A percentile compares a stretch with the other conserved stretches of the same genome.
These are phyloP conservation scores for Berberis thunbergii DNA, from an alignment of 164 flowering plant species.

Conservation along the genomic window DNA sequence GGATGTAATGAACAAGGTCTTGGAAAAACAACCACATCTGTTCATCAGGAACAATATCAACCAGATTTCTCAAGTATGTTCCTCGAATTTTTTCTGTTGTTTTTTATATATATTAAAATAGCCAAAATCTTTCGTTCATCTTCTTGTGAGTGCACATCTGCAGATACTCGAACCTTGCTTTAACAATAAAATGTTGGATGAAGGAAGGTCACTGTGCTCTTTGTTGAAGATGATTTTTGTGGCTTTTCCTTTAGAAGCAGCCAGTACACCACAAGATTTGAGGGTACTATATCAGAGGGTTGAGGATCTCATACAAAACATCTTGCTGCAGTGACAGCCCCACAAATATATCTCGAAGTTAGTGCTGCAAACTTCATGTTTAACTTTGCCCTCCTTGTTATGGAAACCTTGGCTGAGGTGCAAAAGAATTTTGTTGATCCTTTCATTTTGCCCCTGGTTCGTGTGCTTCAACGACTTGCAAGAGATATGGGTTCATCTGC, in stretches of 20 bases:
- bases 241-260: constrained; percentile 73
- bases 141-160: not conserved
- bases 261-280: constrained; percentile 67
- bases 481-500: constrained; percentile 79
- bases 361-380: constrained; percentile 56
- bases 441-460: constrained; percentile 40
- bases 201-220: constrained; percentile 87
- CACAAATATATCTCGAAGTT: constrained; percentile 69
- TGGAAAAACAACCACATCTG: constrained; percentile 97
- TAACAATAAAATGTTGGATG: constrained; percentile 83
- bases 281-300: constrained; percentile 75
- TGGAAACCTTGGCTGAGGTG: constrained; percentile 24
- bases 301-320: constrained; percentile 88
- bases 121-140: not conserved
- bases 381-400: constrained; percentile 76
- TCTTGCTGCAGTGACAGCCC: constrained; percentile 54
- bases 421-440: constrained; percentile 71
- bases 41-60: constrained; percentile 88
- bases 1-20: constrained; percentile 96
- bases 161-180: constrained; percentile 99
- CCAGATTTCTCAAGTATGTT: constrained; percentile 83
- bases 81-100: constrained; percentile 1
- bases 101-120: not conserved
- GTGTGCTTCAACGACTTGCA: constrained; percentile 87
- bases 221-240: constrained; percentile 83